Percentiles rank a stretch among this genome's conserved stretches.
phyloP scores from a whole-genome alignment of 306 rosid genomes.

The Sindora glabra region DNA sequence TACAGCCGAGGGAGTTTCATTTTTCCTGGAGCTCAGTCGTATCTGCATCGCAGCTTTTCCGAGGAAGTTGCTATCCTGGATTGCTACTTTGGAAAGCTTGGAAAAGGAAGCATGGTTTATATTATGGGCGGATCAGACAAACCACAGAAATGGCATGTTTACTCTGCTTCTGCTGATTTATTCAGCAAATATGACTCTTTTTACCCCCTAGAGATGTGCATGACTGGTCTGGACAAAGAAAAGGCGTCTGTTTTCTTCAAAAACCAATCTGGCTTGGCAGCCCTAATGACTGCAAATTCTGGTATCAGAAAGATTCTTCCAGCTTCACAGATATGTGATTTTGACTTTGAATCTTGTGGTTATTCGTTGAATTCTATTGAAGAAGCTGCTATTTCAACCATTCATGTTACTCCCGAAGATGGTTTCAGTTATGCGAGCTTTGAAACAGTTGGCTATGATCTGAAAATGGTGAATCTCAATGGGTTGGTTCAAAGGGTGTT shows the following conservation, averaged over 20 bases:
- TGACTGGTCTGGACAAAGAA: slow-evolving; percentile 53
- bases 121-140: slow-evolving; percentile 38
- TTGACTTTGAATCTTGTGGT: slow-evolving; percentile 64
- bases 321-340: slow-evolving; percentile 52
- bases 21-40: slow-evolving; percentile 59
- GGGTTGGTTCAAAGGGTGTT: slow-evolving; percentile 37
- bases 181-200: slow-evolving; percentile 9
- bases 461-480: slow-evolving; percentile 22
- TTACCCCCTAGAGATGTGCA: slow-evolving; percentile 62
- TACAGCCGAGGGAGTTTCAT: slow-evolving; percentile 61
- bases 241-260: slow-evolving; percentile 50
- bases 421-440: slow-evolving; percentile 69
- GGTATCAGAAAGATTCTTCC: slow-evolving; percentile 65
- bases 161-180: slow-evolving; percentile 42
- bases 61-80: slow-evolving; percentile 53
- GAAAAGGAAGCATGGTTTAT: slow-evolving; percentile 44
- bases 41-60: slow-evolving; percentile 52
- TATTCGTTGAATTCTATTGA: slow-evolving; percentile 63
- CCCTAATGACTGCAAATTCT: slow-evolving; percentile 44
- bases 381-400: slow-evolving; percentile 50
- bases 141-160: slow-evolving; percentile 57
- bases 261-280: slow-evolving; percentile 30
- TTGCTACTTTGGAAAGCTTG: slow-evolving; percentile 45
- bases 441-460: slow-evolving; percentile 55
- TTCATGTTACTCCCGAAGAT: too few species aligned